These are phyloP conservation scores for Lentinula aciculospora DNA, from an alignment of 768 basidiomycete species.

Conservation along the genomic window DNA sequence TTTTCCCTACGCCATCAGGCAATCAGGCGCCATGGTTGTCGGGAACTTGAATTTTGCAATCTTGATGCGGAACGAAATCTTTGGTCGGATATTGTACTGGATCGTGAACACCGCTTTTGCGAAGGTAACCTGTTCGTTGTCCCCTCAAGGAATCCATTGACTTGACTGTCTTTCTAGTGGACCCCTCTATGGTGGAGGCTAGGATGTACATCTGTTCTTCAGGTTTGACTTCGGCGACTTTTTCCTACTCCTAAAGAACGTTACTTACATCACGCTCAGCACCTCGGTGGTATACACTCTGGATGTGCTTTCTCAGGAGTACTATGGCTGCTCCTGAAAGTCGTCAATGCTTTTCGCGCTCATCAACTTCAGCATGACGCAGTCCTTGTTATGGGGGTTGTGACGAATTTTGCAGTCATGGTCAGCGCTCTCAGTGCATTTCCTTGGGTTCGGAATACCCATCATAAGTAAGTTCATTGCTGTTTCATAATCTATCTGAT, in stretches of 20 bases:
- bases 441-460: constrained; percentile 76
- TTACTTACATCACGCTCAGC: constrained; percentile 29
- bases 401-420: constrained; percentile 52
- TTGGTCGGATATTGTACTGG: constrained; percentile 62
- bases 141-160: not conserved
- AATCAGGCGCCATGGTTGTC: constrained; percentile 61
- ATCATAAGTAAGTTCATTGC: constrained; percentile 59
- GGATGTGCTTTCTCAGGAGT: constrained; percentile 70
- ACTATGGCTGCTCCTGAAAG: constrained; percentile 61
- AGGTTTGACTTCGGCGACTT: constrained; percentile 29
- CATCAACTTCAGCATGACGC: constrained; percentile 46
- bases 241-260: not conserved
- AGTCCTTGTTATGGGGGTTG: constrained; percentile 54
- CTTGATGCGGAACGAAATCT: constrained; percentile 73
- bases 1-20: constrained; percentile 57
- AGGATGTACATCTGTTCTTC: constrained; percentile 67
- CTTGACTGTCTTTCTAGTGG: constrained; percentile 39
- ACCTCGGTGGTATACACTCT: constrained; percentile 76
- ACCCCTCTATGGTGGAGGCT: constrained; percentile 67
- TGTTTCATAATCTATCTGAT: not conserved
- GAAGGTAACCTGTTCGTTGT: constrained; percentile 36
- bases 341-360: constrained; percentile 49
- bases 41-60: constrained; percentile 70
- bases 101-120: constrained; percentile 66
- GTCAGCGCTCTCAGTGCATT: constrained; percentile 61